Evolutionary conservation across 495 filamentous ascomycete species (phyloP).

Genomic region (Chlorociboria aeruginascens): DNA sequence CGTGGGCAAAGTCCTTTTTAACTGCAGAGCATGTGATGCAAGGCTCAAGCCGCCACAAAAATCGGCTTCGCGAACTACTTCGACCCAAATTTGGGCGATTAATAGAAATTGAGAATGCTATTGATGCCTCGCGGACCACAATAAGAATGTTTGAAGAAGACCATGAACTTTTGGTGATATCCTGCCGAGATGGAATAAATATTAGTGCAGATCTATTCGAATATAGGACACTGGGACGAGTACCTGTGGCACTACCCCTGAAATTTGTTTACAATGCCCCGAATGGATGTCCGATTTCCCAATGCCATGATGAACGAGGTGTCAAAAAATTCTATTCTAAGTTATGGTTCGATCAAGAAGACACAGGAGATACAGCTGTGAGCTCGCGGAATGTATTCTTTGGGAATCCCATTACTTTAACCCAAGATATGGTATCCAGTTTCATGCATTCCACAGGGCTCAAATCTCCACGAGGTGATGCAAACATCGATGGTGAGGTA

Average conservation of each 20-base stretch:
- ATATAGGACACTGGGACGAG: no score
- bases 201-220: no score
- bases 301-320: constrained; percentile 34
- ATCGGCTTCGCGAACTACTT: no score
- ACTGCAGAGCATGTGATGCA: no score
- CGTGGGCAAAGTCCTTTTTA: no score
- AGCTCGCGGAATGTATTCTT: background rate
- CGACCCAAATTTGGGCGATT: no score
- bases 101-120: no score
- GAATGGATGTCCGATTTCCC: background rate
- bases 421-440: constrained; percentile 61
- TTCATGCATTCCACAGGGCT: constrained; percentile 94
- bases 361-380: background rate
- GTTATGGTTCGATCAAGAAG: background rate
- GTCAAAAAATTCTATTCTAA: constrained; percentile 15
- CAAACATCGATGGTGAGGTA: constrained; percentile 50
- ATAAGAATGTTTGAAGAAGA: no score
- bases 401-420: constrained; percentile 42
- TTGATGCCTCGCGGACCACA: no score
- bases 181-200: no score
- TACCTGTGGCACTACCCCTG: background rate
- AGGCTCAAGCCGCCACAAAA: no score
- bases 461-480: constrained; percentile 63
- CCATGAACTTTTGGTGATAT: no score
- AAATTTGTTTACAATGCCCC: background rate